phyloP scores from a whole-genome alignment of 495 filamentous ascomycete species.

The Hypoxylon trugodes region DNA sequence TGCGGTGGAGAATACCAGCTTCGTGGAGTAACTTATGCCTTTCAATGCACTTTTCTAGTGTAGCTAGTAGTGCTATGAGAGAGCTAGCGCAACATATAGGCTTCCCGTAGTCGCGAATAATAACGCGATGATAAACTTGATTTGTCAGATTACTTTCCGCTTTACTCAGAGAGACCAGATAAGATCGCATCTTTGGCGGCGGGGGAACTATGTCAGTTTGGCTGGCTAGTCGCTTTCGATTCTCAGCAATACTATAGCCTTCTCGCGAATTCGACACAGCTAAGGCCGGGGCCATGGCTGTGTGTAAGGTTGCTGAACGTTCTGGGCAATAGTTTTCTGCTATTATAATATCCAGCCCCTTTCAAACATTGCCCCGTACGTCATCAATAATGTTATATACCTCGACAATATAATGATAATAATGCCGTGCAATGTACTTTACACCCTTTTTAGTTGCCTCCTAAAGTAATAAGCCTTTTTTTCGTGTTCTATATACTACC shows the following conservation, averaged over 20 bases:
- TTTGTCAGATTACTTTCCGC: slow-evolving; percentile 38
- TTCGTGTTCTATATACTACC: slow-evolving; percentile 55
- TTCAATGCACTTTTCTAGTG: slow-evolving; percentile 51
- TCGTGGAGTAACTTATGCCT: slow-evolving; percentile 49
- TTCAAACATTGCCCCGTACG: slow-evolving; percentile 35
- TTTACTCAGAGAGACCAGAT: slow-evolving; percentile 46
- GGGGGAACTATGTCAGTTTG: slow-evolving; percentile 42
- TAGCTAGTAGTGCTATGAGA: slow-evolving; percentile 44
- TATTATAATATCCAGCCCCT: slow-evolving; percentile 7
- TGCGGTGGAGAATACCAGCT: slow-evolving; percentile 47
- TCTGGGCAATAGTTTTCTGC: slow-evolving; percentile 23
- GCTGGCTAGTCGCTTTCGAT: slow-evolving; percentile 49
- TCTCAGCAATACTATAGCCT: slow-evolving; percentile 30
- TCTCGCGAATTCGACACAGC: neutral
- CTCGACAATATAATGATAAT: slow-evolving; percentile 55
- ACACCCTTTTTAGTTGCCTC: slow-evolving; percentile 51
- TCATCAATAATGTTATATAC: slow-evolving; percentile 48
- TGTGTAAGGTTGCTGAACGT: neutral
- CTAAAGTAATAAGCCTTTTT: slow-evolving; percentile 54
- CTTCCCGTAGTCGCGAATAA: slow-evolving; percentile 53
- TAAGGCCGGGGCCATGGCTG: neutral
- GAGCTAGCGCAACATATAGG: slow-evolving; percentile 55
- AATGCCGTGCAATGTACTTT: slow-evolving; percentile 52
- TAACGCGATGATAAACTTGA: slow-evolving; percentile 53
- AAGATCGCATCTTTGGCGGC: slow-evolving; percentile 48